phyloP scores from a whole-genome alignment of 345 rosid genomes.

The Citrus mangshanensis region DNA sequence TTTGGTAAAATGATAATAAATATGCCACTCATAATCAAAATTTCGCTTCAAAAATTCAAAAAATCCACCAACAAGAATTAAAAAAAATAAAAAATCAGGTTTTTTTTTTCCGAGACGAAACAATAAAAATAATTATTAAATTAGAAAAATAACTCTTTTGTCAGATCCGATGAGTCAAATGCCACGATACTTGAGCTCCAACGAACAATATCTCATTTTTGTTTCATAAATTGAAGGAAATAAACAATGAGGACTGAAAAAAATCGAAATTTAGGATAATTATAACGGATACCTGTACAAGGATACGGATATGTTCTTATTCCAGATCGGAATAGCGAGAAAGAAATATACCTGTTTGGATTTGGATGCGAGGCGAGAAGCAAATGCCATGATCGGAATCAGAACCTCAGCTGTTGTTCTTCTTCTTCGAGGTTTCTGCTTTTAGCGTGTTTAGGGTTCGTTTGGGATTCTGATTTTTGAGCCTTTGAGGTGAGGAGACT shows the following conservation, averaged over 20 bases:
- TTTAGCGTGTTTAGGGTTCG: slow-evolving; percentile 10
- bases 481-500: neutral
- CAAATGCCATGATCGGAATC: slow-evolving; percentile 52
- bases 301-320: neutral
- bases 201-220: neutral
- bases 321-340: slow-evolving; percentile 8
- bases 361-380: slow-evolving; percentile 69
- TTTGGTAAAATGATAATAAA: neutral
- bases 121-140: neutral
- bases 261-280: neutral
- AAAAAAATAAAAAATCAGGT: neutral
- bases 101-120: neutral
- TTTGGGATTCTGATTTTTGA: neutral
- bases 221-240: neutral
- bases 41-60: neutral
- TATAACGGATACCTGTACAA: neutral
- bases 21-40: too few relatives aligned
- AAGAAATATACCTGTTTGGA: slow-evolving; percentile 61
- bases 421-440: too few relatives aligned
- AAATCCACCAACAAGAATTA: neutral
- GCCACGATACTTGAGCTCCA: neutral
- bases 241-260: neutral
- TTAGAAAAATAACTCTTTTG: neutral
- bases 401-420: neutral
- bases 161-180: slow-evolving; percentile 2